Conservation (phyloP, 768 basidiomycete species). For the Sistotremastrum suecicum region DNA sequence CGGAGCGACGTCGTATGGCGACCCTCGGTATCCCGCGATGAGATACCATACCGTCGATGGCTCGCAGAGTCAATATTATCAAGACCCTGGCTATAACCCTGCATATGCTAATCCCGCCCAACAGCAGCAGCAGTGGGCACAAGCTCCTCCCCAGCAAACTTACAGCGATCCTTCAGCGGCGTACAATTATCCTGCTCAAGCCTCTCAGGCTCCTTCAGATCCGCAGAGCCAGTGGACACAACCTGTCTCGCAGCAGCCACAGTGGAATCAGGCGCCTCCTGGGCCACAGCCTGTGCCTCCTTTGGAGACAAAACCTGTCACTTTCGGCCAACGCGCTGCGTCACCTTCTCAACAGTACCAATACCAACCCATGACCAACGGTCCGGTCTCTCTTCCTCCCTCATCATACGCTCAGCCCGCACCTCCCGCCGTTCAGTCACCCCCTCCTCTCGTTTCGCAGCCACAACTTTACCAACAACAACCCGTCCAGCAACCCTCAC, state of each 20-base stretch:
- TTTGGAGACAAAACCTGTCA: neutral
- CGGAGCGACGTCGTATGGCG: neutral
- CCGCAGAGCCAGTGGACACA: slow-evolving; percentile 10
- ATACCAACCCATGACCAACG: slow-evolving; percentile 3
- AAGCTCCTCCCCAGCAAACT: slow-evolving; percentile 4
- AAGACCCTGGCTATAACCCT: slow-evolving; percentile 14
- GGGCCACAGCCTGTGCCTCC: slow-evolving; percentile 1
- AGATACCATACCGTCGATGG: neutral
- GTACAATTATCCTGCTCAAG: slow-evolving; percentile 22
- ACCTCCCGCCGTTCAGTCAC: slow-evolving; percentile 2
- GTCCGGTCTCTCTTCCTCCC: slow-evolving; percentile 6
- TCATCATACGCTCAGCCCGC: slow-evolving; percentile 2
- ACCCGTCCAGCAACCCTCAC: slow-evolving; percentile 9
- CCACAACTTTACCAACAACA: slow-evolving; percentile 7
- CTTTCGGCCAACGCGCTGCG: slow-evolving; percentile 7
- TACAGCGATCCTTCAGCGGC: slow-evolving; percentile 15
- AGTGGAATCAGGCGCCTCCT: slow-evolving; percentile 6
- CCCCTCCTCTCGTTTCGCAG: slow-evolving; percentile 5
- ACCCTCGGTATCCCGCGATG: neutral
- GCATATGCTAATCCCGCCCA: slow-evolving; percentile 4
- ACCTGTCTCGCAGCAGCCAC: slow-evolving; percentile 10
- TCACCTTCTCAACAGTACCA: slow-evolving; percentile 8
- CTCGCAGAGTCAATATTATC: slow-evolving; percentile 19
- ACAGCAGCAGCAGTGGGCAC: neutral
- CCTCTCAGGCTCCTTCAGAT: slow-evolving; percentile 10